These are phyloP conservation scores for Arthroderma sp. DNA, from an alignment of 2,329 filamentous ascomycete genomes.

Conservation along the genomic window DNA sequence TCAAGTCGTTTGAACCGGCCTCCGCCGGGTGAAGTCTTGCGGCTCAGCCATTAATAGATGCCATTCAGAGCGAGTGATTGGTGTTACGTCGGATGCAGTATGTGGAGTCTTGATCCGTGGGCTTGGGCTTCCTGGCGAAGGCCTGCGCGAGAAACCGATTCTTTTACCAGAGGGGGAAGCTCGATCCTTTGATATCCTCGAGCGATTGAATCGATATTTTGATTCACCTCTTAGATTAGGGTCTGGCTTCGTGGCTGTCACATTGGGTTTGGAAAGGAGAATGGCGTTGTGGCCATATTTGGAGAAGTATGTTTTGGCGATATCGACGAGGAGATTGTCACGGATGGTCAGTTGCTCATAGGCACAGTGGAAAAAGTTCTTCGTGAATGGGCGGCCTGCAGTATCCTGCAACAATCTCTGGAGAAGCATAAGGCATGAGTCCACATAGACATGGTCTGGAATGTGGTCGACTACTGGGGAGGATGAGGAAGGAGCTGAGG, in stretches of 20 bases:
- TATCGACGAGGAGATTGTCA: constrained; percentile 24
- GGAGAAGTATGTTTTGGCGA: constrained; percentile 24
- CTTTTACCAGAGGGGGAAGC: not conserved
- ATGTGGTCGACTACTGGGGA: constrained; percentile 8
- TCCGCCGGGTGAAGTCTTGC: constrained; percentile 1
- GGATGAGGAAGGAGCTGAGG: constrained; percentile 1
- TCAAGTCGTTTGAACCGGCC: not conserved
- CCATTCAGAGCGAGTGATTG: constrained; percentile 31
- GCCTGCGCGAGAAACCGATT: not conserved
- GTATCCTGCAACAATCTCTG: constrained; percentile 28
- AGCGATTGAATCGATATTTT: constrained; percentile 2
- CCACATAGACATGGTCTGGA: constrained; percentile 23
- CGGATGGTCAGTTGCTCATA: constrained; percentile 30
- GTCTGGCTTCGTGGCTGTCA: constrained; percentile 9
- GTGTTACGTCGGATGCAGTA: constrained; percentile 31
- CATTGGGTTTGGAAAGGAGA: constrained; percentile 16
- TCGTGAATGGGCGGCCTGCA: constrained; percentile 30
- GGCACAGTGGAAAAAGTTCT: constrained; percentile 30
- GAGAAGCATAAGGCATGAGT: constrained; percentile 29
- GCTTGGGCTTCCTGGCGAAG: constrained; percentile 7
- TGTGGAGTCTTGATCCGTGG: constrained; percentile 28
- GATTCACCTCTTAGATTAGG: constrained; percentile 12
- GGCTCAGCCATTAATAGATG: constrained; percentile 25
- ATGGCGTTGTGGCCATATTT: constrained; percentile 27
- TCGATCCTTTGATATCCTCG: too few species aligned